Evolutionary conservation across 2,329 filamentous ascomycete species (phyloP).

Genomic region (Helminthosporium solani): DNA sequence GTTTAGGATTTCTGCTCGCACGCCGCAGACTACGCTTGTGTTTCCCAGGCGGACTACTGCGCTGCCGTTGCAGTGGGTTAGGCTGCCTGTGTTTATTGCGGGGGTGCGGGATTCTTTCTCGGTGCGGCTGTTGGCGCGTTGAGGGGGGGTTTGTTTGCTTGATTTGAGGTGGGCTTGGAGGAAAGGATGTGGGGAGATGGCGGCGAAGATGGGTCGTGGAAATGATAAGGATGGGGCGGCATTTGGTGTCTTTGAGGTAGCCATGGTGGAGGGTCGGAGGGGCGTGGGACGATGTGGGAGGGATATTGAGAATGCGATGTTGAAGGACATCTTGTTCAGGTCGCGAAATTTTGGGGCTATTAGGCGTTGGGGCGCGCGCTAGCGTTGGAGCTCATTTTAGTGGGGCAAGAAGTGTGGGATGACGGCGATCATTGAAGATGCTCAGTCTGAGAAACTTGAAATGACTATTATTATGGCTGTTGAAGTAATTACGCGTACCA

Average conservation of each 20-base stretch:
- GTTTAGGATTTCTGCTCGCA: constrained; percentile 80
- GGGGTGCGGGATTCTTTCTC: constrained; percentile 69
- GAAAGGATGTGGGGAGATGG: constrained; percentile 84
- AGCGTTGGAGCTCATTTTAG: constrained; percentile 11
- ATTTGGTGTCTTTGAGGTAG: constrained; percentile 17
- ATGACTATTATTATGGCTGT: no score
- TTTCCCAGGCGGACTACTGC: constrained; percentile 85
- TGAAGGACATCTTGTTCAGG: constrained; percentile 1
- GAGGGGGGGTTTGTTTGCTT: constrained; percentile 51
- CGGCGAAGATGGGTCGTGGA: constrained; percentile 75
- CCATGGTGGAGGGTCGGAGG: constrained; percentile 15
- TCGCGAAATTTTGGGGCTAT: constrained; percentile 29
- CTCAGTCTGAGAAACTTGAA: no score
- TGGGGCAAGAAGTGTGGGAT: constrained; percentile 9
- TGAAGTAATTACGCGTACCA: no score
- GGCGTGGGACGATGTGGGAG: neutral
- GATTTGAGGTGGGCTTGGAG: constrained; percentile 84
- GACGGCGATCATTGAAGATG: neutral
- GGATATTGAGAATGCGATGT: neutral
- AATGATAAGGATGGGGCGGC: constrained; percentile 47
- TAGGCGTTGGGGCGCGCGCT: constrained; percentile 15
- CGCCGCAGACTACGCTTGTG: constrained; percentile 91
- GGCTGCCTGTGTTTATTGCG: constrained; percentile 77
- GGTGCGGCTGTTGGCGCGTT: constrained; percentile 78
- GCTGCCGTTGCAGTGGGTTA: constrained; percentile 88